Conservation (phyloP, 352 stramenopile species). For the Pythium brassicae region DNA sequence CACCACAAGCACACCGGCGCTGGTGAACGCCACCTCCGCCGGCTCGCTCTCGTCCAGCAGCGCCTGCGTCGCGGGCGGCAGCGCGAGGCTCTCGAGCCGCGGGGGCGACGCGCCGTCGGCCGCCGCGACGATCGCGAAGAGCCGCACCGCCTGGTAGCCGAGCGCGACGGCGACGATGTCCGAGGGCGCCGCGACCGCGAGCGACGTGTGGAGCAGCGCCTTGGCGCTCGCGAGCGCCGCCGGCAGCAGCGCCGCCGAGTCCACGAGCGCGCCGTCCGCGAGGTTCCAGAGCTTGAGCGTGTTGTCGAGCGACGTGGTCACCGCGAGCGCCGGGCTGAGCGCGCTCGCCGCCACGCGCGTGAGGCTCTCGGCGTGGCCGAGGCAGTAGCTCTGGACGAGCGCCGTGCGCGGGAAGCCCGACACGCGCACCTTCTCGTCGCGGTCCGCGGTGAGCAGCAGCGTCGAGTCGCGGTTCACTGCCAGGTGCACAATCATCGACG, state of each 20-base stretch:
- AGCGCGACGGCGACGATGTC: conserved; percentile 60
- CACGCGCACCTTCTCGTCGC: conserved; percentile 84
- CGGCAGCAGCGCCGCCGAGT: conserved; percentile 42
- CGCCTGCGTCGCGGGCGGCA: conserved; percentile 26
- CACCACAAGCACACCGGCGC: conserved; percentile 37
- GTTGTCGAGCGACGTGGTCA: conserved; percentile 79
- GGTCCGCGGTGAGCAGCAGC: conserved; percentile 70
- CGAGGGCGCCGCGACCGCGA: conserved; percentile 45
- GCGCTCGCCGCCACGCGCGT: conserved; percentile 48
- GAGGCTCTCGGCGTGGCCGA: conserved; percentile 69
- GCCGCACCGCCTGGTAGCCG: conserved; percentile 36
- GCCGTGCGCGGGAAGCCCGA: conserved; percentile 69
- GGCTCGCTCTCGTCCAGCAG: conserved; percentile 37
- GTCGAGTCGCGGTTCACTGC: conserved; percentile 43
- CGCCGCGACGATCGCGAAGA: conserved; percentile 50
- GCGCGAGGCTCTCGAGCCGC: conserved; percentile 20
- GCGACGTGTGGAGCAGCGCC: conserved; percentile 49
- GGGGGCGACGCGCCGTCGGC: conserved; percentile 4
- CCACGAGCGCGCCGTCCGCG: conserved; percentile 37
- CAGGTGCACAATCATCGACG: conserved; percentile 83
- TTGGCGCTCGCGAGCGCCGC: conserved; percentile 27
- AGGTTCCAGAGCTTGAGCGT: conserved; percentile 79
- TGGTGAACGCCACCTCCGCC: conserved; percentile 45
- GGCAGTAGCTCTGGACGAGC: conserved; percentile 81
- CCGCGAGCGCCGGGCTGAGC: conserved; percentile 41